Evolutionary conservation across 2,329 filamentous ascomycete genomes (phyloP), one percentile per base, ranked within the genome.

Genomic region (Sporothrix variecibatus): DNA sequence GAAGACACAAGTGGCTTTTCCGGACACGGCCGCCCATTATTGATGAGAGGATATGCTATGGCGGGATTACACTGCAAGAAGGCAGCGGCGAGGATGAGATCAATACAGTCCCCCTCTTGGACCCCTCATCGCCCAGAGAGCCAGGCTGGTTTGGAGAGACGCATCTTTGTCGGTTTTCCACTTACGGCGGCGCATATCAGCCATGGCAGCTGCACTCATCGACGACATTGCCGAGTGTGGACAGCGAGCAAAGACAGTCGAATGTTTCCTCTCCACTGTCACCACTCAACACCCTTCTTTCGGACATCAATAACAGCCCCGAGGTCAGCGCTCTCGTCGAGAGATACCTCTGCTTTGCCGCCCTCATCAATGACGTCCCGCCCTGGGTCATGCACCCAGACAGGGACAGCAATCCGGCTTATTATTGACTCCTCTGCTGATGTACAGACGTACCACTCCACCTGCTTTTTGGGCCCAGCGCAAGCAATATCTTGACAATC

Each of bases 391-490:
- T 68, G 64, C 64, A 68, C 12, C 64, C 64, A 12, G 64, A 68
- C 11, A 2, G 64, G 6, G 64, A 68, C 40, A 15, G 0, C 2
- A 68, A 68, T 9, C 40, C 40, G 38, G 12, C 2, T n/a, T n/a
- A n/a, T n/a, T 6, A 28, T 38, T 3, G 12, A 7, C 60, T 6
- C 20, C 60, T 6, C 20, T 9, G 60, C 7, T 15, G 15, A 17
- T 9, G 31, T 46, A 11, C 62, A 11, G 20, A 40, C n/a, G 7
- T 51, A 68, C 64, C 64, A 68, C 40, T 7, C 64, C 0, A 51
- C 64, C 64, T 68, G 40, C 26, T 68, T 68, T 68, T 26, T 68
- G 64, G 64, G 64, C 64, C 20, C 64, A 68, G 26, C 12, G 43
- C 23, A 40, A 40, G 64, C 64, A 68, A 68, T 40, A 51, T 68